Base-by-base conservation (phyloP, 352 stramenopile genomes). In the Phytophthora agathidicida region DNA sequence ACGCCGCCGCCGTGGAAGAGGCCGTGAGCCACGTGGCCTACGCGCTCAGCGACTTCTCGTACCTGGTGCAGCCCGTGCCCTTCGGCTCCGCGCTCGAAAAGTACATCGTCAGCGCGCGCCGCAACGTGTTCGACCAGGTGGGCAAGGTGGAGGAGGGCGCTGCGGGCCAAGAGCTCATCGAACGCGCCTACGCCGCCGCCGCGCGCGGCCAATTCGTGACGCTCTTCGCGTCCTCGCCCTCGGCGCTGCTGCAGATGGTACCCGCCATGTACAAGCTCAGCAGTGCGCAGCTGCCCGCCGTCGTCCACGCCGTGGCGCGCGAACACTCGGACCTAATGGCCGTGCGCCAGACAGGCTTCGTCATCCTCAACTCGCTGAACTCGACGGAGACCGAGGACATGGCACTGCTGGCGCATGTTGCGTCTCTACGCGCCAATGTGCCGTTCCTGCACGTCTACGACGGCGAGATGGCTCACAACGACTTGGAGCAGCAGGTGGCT, bases 221-320 rank as follows among this genome's bases (percentile, higher is more conserved):
- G 39, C 86, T 96, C 11, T 97, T 96, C 59, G 93, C 91, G 31
- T 86, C 88, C 3, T 96, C 86, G 60, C 89, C 93, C 47, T 53
- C 74, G 14, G 75, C 86, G 58, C 73, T 98, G 60, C 68, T 97
- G 61, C 77, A 96, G 24, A 98, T 96, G 76, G 93, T 98, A 53
- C 93, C 93, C n/a, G 96, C 91, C 61, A 88, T 98, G 73, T 98
- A 97, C 79, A 97, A 98, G 66, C 94, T 98, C 65, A 92, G 90
- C 61, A 84, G 82, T 33, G 86, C 96, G 57, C 76, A 81, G 36
- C 65, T 94, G 38, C 87, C 86, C 6, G 80, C 88, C 2, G 91
- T 97, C 23, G 78, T 98, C 33, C 93, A 98, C 73, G 93, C 97
- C 16, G 89, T 94, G 17, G 91, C 91, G 17, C 77, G 85, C 48